These are phyloP conservation scores for Mycena epipterygia DNA, from an alignment of 768 basidiomycete genomes.

Conservation along the genomic window DNA sequence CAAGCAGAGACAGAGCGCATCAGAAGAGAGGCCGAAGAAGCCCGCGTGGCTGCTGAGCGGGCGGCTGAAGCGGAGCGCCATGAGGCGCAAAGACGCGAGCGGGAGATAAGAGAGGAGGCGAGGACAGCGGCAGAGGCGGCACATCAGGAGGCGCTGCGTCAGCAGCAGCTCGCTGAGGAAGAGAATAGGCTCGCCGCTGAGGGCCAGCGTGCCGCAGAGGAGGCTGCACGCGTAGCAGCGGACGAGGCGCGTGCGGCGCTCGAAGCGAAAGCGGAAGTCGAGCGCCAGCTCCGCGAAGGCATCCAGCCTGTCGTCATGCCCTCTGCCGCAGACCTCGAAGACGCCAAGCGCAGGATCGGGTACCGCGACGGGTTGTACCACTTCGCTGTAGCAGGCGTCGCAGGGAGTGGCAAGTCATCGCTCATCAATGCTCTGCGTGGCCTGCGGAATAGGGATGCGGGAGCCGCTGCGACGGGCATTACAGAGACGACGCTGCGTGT, in stretches of 20 bases:
- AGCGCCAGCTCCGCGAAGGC: slow-evolving; percentile 25
- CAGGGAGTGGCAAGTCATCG: slow-evolving; percentile 55
- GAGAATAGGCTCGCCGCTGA: slow-evolving; percentile 31
- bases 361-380: slow-evolving; percentile 46
- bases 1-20: slow-evolving; percentile 14
- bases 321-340: slow-evolving; percentile 37
- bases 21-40: not conserved
- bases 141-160: slow-evolving; percentile 45
- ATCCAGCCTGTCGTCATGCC: slow-evolving; percentile 47
- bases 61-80: slow-evolving; percentile 5
- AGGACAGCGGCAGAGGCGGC: slow-evolving; percentile 27
- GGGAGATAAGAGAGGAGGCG: slow-evolving; percentile 15
- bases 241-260: slow-evolving; percentile 2
- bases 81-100: slow-evolving; percentile 14
- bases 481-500: slow-evolving; percentile 46
- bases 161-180: slow-evolving; percentile 44
- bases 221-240: slow-evolving; percentile 1
- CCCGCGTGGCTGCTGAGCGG: slow-evolving; percentile 4
- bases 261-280: slow-evolving; percentile 3
- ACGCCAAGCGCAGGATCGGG: slow-evolving; percentile 27
- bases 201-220: slow-evolving; percentile 16
- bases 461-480: slow-evolving; percentile 45
- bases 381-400: slow-evolving; percentile 49
- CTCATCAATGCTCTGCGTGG: slow-evolving; percentile 53
- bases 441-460: slow-evolving; percentile 35